These are phyloP conservation scores for Berberis vulgaris DNA, from an alignment of 164 flowering plant genomes.

Conservation along the genomic window DNA sequence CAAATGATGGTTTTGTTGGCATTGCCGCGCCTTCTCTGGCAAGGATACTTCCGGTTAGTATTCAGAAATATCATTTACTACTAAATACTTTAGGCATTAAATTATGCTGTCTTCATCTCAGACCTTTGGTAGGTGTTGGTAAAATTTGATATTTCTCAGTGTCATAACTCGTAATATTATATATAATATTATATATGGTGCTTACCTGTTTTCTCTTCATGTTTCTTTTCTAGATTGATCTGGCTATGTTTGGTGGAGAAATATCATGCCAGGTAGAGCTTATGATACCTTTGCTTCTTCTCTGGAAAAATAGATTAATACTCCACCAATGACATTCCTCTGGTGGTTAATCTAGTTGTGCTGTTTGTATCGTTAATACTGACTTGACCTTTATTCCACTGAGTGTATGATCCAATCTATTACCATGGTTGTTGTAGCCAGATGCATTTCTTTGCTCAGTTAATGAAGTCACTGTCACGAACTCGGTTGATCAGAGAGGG, in stretches of 20 bases:
- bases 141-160: too few relatives aligned
- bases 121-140: background rate
- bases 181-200: too few relatives aligned
- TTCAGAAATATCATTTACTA: slow-evolving; percentile 5
- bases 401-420: background rate
- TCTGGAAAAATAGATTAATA: too few relatives aligned
- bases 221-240: slow-evolving; percentile 57
- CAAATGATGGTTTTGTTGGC: slow-evolving; percentile 88
- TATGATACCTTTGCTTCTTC: background rate
- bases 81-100: background rate
- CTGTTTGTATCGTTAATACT: background rate
- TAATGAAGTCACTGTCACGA: slow-evolving; percentile 82
- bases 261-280: slow-evolving; percentile 82
- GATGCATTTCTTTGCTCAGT: slow-evolving; percentile 98
- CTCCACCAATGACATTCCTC: too few relatives aligned
- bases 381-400: background rate
- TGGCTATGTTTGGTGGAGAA: slow-evolving; percentile 89
- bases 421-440: slow-evolving; percentile 60
- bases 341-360: background rate
- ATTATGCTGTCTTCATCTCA: background rate
- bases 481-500: slow-evolving; percentile 68
- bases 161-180: too few relatives aligned
- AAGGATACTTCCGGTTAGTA: slow-evolving; percentile 82
- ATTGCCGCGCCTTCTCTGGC: slow-evolving; percentile 95
- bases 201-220: slow-evolving; percentile 1